Conservation (phyloP, 1,139 yeast species). For the Zygotorulaspora mrakii region DNA sequence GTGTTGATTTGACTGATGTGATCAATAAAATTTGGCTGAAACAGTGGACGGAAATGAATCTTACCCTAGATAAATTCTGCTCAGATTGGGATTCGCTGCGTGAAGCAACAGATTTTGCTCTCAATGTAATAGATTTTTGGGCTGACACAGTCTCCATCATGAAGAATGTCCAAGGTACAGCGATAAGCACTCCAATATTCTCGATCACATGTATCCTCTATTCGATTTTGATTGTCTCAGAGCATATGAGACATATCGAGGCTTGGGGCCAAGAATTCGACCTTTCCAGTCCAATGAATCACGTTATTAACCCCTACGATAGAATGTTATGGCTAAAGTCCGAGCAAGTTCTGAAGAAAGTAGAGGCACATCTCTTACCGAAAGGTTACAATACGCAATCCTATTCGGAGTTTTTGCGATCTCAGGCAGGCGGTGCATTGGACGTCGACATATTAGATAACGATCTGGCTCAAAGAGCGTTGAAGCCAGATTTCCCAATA, state of each 20-base stretch:
- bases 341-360: constrained; percentile 46
- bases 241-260: constrained; percentile 55
- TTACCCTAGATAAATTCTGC: constrained; percentile 40
- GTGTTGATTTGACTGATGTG: constrained; percentile 55
- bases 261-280: constrained; percentile 42
- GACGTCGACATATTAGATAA: constrained; percentile 48
- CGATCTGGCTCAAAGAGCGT: constrained; percentile 42
- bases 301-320: constrained; percentile 36
- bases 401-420: constrained; percentile 53
- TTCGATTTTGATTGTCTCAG: constrained; percentile 56
- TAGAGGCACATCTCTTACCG: constrained; percentile 51
- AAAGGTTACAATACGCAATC: constrained; percentile 44
- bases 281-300: constrained; percentile 22
- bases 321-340: constrained; percentile 40
- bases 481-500: constrained; percentile 43
- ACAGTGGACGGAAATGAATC: constrained; percentile 64
- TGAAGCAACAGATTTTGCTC: constrained; percentile 54
- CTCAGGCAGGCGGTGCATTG: constrained; percentile 53
- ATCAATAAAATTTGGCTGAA: constrained; percentile 55
- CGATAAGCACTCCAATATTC: constrained; percentile 69
- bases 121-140: constrained; percentile 65
- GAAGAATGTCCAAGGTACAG: constrained; percentile 59
- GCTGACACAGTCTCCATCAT: constrained; percentile 59
- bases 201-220: constrained; percentile 66
- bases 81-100: constrained; percentile 48